Conservation (phyloP, 371 early-diverging fungal genomes). For the Mycotypha africana region DNA sequence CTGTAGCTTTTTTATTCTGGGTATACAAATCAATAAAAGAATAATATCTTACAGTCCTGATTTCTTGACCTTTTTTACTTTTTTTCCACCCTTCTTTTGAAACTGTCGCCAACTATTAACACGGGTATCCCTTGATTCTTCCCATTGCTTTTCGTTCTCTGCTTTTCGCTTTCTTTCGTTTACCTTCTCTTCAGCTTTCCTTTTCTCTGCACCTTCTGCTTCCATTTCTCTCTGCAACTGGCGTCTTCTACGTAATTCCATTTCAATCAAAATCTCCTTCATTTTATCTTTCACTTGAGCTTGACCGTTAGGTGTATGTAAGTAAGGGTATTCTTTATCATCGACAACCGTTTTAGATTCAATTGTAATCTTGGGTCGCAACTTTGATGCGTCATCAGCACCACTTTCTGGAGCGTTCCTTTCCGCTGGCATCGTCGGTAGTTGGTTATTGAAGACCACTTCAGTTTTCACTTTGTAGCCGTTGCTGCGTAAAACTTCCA, state of each 20-base stretch:
- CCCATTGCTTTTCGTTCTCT: conserved; percentile 71
- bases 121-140: conserved; percentile 62
- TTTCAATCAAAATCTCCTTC: conserved; percentile 59
- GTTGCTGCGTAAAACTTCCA: conserved; percentile 49
- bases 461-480: conserved; percentile 38
- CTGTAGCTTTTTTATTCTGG: too few relatives aligned
- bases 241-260: conserved; percentile 57
- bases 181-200: conserved; percentile 54
- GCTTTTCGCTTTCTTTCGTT: conserved; percentile 55
- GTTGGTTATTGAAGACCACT: conserved; percentile 11
- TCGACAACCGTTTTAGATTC: conserved; percentile 27
- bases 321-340: conserved; percentile 33
- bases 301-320: conserved; percentile 31
- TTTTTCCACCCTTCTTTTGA: conserved; percentile 57
- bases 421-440: too few relatives aligned
- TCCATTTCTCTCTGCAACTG: conserved; percentile 68
- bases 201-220: conserved; percentile 58
- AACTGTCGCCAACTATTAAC: conserved; percentile 69
- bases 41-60: conserved; percentile 13
- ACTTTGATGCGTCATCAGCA: conserved; percentile 12
- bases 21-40: too few relatives aligned
- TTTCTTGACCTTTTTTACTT: conserved; percentile 27
- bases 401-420: conserved; percentile 17
- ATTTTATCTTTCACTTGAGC: conserved; percentile 47
- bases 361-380: conserved; percentile 14